Base-by-base conservation (phyloP, 139 green algal genomes). In the Picochlorum sp. region DNA sequence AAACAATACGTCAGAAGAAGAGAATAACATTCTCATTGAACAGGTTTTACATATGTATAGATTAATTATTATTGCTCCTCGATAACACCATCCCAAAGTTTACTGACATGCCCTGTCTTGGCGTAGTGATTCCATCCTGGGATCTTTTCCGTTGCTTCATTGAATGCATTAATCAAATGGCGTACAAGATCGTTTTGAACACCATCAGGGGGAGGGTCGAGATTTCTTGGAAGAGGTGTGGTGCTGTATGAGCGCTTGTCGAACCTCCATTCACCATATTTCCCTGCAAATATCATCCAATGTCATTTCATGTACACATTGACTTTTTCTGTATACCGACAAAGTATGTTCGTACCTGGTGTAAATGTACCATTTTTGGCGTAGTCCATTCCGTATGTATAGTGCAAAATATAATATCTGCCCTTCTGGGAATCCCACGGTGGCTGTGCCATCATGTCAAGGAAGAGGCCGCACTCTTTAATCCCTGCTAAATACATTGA, bases 301-400 rank as follows among this genome's bases (percentile, higher is more conserved):
- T 11, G 34, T 41, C 34, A 41, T 41, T 41, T 9, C 8, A 41
- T 41, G 34, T 4, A 9, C 34, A 11, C 34, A 41, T 54, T 54
- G 47, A 24, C 6, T 20, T 54, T 54, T 11, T 7, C 15, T 54
- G 1, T 13, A 4, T 41, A 41, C 10, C 47, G 47, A 54, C 7
- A 44, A 6, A 61, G 69, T 57, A 26, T 26, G 24, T 54, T 9
- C 47, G 24, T 54, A 54, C 47, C 47, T 54, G 47, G 47, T 20
- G 79, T 92, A 74, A 90, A 92, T 49, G 74, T 62, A 2, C 84
- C 87, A 1, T 85, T 61, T 18, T 77, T 21, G 28, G 81, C 87
- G 79, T 90, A 98, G 75, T 96, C 90, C 69, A 87, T 92, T 58
- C 92, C 92, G 66, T 98, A 98, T 3, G 92, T 98, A 82, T 94